phyloP scores from a whole-genome alignment of 2,329 filamentous ascomycete genomes.

The Fusarium coffeatum region DNA sequence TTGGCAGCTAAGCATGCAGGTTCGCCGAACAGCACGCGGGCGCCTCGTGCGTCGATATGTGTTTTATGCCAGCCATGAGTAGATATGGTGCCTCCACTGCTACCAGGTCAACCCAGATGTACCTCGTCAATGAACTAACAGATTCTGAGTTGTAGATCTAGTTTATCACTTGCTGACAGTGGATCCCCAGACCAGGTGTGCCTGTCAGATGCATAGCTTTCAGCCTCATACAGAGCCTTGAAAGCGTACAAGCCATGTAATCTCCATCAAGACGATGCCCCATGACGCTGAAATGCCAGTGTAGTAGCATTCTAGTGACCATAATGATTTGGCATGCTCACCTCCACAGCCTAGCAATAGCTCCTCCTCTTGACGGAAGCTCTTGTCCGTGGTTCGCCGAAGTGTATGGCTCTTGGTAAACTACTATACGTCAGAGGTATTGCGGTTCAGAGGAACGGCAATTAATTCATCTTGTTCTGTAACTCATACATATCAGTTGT shows the following conservation, averaged over 20 bases:
- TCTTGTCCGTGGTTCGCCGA: neutral
- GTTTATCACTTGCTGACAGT: neutral
- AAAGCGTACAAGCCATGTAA: constrained; percentile 7
- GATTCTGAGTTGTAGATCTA: neutral
- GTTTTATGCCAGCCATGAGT: neutral
- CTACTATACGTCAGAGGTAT: neutral
- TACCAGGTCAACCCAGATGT: neutral
- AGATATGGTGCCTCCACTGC: neutral
- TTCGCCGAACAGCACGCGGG: constrained; percentile 19
- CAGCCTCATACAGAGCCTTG: neutral
- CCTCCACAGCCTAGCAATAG: neutral
- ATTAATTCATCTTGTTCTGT: neutral
- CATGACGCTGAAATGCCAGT: neutral
- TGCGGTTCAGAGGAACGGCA: neutral
- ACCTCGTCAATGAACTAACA: neutral
- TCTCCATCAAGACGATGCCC: neutral
- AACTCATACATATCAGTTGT: neutral
- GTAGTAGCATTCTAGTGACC: neutral
- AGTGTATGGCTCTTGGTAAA: neutral
- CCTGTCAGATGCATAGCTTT: constrained; percentile 1
- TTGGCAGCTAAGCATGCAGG: neutral
- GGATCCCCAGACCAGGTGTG: neutral
- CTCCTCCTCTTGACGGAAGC: neutral
- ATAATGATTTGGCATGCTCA: neutral
- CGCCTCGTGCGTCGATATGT: neutral